A percentile compares a stretch with the other conserved stretches of the same genome.
Conservation (phyloP, 2,329 filamentous ascomycete genomes). For the Orbilia ellipsospora region DNA sequence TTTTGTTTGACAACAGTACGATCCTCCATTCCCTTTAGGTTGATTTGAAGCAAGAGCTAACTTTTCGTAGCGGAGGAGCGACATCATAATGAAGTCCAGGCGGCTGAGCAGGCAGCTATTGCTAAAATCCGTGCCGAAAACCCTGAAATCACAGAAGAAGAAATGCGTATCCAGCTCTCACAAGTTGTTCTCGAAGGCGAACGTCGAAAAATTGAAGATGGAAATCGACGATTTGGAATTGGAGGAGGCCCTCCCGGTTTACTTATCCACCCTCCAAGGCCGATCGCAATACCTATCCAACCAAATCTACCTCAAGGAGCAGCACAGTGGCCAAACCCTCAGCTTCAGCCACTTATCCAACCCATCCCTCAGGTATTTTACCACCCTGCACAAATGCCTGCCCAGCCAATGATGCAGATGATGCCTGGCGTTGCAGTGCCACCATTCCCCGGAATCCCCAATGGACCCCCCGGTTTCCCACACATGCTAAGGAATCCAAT, state of each 20-base stretch:
- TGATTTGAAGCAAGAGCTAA: not conserved
- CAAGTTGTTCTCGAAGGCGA: slow-evolving; percentile 65
- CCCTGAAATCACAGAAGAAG: slow-evolving; percentile 70
- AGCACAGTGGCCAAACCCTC: not conserved
- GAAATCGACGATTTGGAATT: slow-evolving; percentile 18
- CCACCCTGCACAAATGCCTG: slow-evolving; percentile 27
- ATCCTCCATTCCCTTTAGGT: not conserved
- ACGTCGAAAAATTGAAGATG: slow-evolving; percentile 49
- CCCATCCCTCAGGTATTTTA: slow-evolving; percentile 38
- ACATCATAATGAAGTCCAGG: slow-evolving; percentile 72
- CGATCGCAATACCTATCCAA: not conserved
- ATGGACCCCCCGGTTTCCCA: slow-evolving; percentile 27
- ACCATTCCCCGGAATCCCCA: slow-evolving; percentile 25
- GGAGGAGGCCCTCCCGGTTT: not conserved
- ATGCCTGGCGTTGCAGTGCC: slow-evolving; percentile 28
- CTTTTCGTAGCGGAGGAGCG: slow-evolving; percentile 65
- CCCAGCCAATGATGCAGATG: slow-evolving; percentile 34
- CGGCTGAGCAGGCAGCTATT: slow-evolving; percentile 71
- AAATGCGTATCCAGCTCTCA: slow-evolving; percentile 72
- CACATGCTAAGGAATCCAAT: slow-evolving; percentile 48
- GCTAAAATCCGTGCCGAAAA: slow-evolving; percentile 70
- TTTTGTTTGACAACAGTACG: slow-evolving; percentile 71
- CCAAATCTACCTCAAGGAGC: not conserved
- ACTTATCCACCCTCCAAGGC: not conserved
- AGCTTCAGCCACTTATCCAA: slow-evolving; percentile 1